These are phyloP conservation scores for Lobulomyces angularis DNA, from an alignment of 192 early-diverging fungal genomes.

Conservation along the genomic window DNA sequence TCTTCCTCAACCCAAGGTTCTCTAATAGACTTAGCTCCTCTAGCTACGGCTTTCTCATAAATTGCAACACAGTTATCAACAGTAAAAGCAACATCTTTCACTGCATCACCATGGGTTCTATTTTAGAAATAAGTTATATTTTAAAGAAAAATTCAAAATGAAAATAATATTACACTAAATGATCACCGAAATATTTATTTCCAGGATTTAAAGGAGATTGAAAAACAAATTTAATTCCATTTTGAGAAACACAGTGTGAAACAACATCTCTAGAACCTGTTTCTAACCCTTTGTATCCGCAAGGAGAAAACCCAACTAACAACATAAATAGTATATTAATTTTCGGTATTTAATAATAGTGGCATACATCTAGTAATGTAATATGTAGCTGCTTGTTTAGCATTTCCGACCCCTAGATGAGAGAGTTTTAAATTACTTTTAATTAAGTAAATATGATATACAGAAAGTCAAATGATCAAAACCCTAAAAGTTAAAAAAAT, in stretches of 20 bases:
- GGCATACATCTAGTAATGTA: slow-evolving; percentile 67
- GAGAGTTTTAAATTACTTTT: too few relatives aligned
- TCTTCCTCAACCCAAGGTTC: slow-evolving; percentile 73
- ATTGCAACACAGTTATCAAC: slow-evolving; percentile 72
- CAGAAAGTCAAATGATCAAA: too few relatives aligned
- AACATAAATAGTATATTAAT: neutral
- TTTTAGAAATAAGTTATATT: neutral
- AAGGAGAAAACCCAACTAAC: slow-evolving; percentile 72
- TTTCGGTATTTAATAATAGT: neutral
- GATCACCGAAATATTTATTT: slow-evolving; percentile 44
- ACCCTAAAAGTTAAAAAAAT: too few relatives aligned
- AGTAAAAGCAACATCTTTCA: slow-evolving; percentile 85
- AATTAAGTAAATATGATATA: neutral
- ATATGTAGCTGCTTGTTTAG: slow-evolving; percentile 89
- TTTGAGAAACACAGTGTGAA: slow-evolving; percentile 76
- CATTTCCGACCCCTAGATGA: slow-evolving; percentile 87
- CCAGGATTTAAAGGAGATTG: slow-evolving; percentile 80
- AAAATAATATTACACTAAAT: slow-evolving; percentile 9
- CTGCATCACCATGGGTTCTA: slow-evolving; percentile 81
- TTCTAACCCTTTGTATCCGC: slow-evolving; percentile 93
- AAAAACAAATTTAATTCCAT: slow-evolving; percentile 76
- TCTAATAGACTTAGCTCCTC: slow-evolving; percentile 70
- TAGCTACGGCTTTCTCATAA: slow-evolving; percentile 66
- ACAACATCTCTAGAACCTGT: slow-evolving; percentile 78
- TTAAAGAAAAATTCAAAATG: neutral